phyloP scores from a whole-genome alignment of 2,329 filamentous ascomycete species.

The Calonectria pteridis region DNA sequence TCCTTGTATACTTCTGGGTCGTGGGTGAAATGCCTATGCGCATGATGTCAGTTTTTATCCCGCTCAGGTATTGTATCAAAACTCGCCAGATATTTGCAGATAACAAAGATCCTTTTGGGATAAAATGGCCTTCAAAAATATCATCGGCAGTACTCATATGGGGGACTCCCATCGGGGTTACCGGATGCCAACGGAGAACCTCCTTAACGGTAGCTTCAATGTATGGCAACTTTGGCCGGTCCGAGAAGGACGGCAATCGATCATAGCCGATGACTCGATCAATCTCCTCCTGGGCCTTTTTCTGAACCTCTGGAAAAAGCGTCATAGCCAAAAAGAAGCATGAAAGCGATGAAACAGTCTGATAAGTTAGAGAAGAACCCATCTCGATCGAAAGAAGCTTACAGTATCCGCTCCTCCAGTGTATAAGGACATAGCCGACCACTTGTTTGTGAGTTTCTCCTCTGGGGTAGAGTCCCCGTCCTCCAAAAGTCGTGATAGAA shows the following conservation, averaged over 20 bases:
- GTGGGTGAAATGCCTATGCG: slow-evolving; percentile 32
- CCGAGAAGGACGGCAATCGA: slow-evolving; percentile 39
- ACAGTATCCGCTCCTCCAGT: slow-evolving; percentile 38
- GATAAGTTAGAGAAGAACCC: fast-evolving
- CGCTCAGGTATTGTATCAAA: neutral
- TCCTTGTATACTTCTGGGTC: slow-evolving; percentile 33
- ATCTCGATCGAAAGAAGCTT: neutral
- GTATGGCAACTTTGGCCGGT: slow-evolving; percentile 43
- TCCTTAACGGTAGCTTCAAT: slow-evolving; percentile 47
- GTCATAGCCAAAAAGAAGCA: slow-evolving; percentile 37
- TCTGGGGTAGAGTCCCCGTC: slow-evolving; percentile 24
- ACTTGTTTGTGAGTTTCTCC: slow-evolving; percentile 32
- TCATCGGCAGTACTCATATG: slow-evolving; percentile 50
- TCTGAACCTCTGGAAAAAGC: slow-evolving; percentile 24
- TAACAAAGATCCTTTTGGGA: slow-evolving; percentile 39
- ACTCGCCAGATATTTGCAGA: slow-evolving; percentile 36
- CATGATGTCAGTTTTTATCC: fast-evolving
- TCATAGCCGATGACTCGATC: slow-evolving; percentile 42
- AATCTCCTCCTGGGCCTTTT: slow-evolving; percentile 36
- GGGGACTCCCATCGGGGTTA: slow-evolving; percentile 51
- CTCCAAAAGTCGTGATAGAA: slow-evolving; percentile 23
- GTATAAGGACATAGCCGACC: slow-evolving; percentile 37
- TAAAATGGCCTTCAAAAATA: slow-evolving; percentile 36
- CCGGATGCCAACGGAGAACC: slow-evolving; percentile 43
- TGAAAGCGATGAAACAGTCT: slow-evolving; percentile 34